These are phyloP conservation scores for Macroventuria anomochaeta DNA, from an alignment of 2,329 filamentous ascomycete species.

Conservation along the genomic window DNA sequence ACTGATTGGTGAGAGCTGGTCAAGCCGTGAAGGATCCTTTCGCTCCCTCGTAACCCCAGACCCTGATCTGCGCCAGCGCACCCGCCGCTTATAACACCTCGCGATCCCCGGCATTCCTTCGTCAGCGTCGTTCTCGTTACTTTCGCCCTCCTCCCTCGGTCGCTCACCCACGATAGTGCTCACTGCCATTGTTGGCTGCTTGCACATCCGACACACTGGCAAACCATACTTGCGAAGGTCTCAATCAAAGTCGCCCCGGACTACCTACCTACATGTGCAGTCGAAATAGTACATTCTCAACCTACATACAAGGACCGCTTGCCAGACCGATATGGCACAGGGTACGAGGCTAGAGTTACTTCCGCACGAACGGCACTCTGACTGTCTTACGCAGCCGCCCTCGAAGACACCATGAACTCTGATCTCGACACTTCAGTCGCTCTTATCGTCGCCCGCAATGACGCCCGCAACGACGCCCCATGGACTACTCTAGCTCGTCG, in stretches of 20 bases:
- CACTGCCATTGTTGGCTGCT: neutral
- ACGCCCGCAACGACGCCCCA: no score
- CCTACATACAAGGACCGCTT: slow-evolving; percentile 1
- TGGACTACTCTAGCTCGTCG: slow-evolving; percentile 24
- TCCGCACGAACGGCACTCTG: neutral
- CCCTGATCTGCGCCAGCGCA: neutral
- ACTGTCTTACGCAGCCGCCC: slow-evolving; percentile 26
- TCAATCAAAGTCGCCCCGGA: neutral
- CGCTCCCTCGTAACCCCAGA: neutral
- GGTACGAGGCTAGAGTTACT: slow-evolving; percentile 11
- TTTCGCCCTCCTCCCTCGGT: neutral
- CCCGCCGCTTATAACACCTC: slow-evolving; percentile 19
- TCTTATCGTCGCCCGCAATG: slow-evolving; percentile 23
- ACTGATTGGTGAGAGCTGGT: no score
- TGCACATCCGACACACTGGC: neutral
- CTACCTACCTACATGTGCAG: slow-evolving; percentile 4
- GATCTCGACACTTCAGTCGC: slow-evolving; percentile 16
- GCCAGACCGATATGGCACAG: slow-evolving; percentile 30
- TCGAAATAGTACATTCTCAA: neutral
- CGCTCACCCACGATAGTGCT: neutral
- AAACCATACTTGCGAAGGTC: neutral
- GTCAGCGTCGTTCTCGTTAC: slow-evolving; percentile 10
- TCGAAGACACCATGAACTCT: slow-evolving; percentile 26
- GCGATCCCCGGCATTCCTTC: slow-evolving; percentile 10
- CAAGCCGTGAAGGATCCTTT: no score